Evolutionary conservation across 2,329 filamentous ascomycete species (phyloP), one percentile per base, ranked within the genome.

Genomic region (Nothophaeocryptopus gaeumannii): DNA sequence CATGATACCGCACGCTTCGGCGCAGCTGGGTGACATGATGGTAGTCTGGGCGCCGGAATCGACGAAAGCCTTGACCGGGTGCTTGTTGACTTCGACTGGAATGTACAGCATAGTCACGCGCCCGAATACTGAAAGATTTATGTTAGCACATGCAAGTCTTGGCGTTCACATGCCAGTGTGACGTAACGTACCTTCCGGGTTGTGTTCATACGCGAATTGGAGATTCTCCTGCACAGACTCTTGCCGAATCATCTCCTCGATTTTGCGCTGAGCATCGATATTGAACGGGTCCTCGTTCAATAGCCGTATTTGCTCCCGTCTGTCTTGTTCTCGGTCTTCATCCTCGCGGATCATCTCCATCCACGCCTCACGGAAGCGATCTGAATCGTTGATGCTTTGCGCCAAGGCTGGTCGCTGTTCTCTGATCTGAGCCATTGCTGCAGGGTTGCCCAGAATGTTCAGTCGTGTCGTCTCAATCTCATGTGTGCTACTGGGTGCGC

Each of bases 41-140:
- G 93, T 99, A 20, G 92, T 90, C 73, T 99, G 93, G 16, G 93
- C 93, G 54, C 93, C 93, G 2, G 93, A 97, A 70, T 99, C 93
- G 53, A 99, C 93, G 60, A 99, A 86, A 2, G 92, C 93, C 75
- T 96, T 97, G 63, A 99, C 85, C 50, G 88, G 88, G 61, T 89
- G 81, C 10, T 88, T 86, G 70, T 99, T 99, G 62, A 99, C 93
- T 68, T 95, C 88, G 54, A 96, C 91, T 65, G 95, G 85, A 60
- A 97, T 87, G 71, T 99, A 99, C 40, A 99, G 82, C 85, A 99
- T 93, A 61, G 92, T 90, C 35, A 99, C 93, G 61, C 88, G 83
- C 46, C 89, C 93, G 66, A 99, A 99, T 26, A 93, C 91, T 96
- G 61, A 30, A 50, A 47, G 15, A 44, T 26, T 26, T 46, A 10